These are phyloP conservation scores for Tilletiopsis washingtonensis DNA, from an alignment of 1,284 basidiomycete genomes.

Conservation along the genomic window DNA sequence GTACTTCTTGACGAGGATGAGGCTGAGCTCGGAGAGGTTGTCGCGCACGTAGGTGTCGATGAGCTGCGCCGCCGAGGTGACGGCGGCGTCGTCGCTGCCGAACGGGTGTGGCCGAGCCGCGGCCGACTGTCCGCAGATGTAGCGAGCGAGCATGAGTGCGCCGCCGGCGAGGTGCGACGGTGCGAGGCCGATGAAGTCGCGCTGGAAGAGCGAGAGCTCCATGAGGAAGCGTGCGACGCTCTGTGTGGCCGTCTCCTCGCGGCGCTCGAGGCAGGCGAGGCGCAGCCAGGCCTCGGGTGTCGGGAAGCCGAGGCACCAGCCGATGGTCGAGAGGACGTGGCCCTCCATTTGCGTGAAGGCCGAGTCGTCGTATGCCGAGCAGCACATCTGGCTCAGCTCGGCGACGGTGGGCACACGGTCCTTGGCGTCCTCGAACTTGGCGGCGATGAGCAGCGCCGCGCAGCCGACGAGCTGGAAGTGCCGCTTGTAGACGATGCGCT, in stretches of 20 bases:
- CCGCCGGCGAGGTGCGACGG: conserved; percentile 82
- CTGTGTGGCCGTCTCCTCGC: conserved; percentile 78
- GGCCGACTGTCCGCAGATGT: conserved; percentile 53
- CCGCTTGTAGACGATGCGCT: conserved; percentile 95
- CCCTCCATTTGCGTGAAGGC: conserved; percentile 73
- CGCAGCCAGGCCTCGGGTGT: conserved; percentile 96
- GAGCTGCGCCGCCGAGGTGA: conserved; percentile 56
- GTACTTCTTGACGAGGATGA: conserved; percentile 94
- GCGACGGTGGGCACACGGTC: conserved; percentile 91
- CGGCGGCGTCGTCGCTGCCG: background rate
- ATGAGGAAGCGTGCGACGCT: conserved; percentile 93
- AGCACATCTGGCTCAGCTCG: conserved; percentile 89
- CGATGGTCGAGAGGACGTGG: conserved; percentile 89
- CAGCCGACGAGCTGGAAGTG: conserved; percentile 99
- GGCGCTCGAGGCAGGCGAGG: conserved; percentile 48
- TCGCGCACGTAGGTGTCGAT: conserved; percentile 78
- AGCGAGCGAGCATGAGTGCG: conserved; percentile 77
- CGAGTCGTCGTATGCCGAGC: conserved; percentile 86
- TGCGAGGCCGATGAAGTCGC: conserved; percentile 79
- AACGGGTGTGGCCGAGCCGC: too few relatives aligned
- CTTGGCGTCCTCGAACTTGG: conserved; percentile 98
- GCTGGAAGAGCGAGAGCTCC: conserved; percentile 95
- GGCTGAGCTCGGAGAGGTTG: conserved; percentile 78
- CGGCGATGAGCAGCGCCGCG: conserved; percentile 94
- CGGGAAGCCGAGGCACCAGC: conserved; percentile 94